Conservation (phyloP, 2,329 filamentous ascomycete species). For the Neonectria coccinea region DNA sequence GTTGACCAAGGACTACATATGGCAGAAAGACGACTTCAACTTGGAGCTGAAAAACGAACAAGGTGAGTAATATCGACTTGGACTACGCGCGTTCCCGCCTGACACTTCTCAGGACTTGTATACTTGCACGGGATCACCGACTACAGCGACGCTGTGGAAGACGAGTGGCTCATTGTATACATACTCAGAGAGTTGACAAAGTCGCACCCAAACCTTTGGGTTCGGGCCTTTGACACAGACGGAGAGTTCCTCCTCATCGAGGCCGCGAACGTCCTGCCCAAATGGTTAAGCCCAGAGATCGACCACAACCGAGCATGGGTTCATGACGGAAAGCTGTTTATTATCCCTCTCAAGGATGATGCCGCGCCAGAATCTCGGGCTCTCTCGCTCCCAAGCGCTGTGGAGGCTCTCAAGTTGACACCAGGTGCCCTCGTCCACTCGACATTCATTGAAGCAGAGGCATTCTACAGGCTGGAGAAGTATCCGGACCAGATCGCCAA, state of each 20-base stretch:
- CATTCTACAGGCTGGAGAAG: constrained; percentile 87
- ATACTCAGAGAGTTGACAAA: constrained; percentile 84
- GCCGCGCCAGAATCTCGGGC: constrained; percentile 49
- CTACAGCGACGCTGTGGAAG: constrained; percentile 94
- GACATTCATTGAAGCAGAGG: constrained; percentile 82
- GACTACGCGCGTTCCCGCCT: constrained; percentile 10
- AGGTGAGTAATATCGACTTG: constrained; percentile 58
- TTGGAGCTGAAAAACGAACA: constrained; percentile 71
- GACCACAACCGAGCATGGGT: constrained; percentile 93
- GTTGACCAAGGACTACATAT: constrained; percentile 88
- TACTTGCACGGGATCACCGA: constrained; percentile 83
- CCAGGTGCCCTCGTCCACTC: constrained; percentile 75
- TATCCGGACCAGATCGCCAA: constrained; percentile 82
- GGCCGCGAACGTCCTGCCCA: constrained; percentile 86
- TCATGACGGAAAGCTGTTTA: constrained; percentile 77
- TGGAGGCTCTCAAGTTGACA: constrained; percentile 67
- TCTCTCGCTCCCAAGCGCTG: constrained; percentile 74
- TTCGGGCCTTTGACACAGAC: constrained; percentile 85
- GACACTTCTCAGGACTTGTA: constrained; percentile 56
- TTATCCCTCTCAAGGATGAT: constrained; percentile 71
- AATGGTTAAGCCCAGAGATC: constrained; percentile 92
- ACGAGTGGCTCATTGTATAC: constrained; percentile 97
- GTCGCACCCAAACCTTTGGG: constrained; percentile 80
- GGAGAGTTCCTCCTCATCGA: constrained; percentile 97
- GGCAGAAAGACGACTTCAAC: constrained; percentile 89